Evolutionary conservation across 2,329 filamentous ascomycete genomes (phyloP).

Genomic region (Metarhizium sp.): DNA sequence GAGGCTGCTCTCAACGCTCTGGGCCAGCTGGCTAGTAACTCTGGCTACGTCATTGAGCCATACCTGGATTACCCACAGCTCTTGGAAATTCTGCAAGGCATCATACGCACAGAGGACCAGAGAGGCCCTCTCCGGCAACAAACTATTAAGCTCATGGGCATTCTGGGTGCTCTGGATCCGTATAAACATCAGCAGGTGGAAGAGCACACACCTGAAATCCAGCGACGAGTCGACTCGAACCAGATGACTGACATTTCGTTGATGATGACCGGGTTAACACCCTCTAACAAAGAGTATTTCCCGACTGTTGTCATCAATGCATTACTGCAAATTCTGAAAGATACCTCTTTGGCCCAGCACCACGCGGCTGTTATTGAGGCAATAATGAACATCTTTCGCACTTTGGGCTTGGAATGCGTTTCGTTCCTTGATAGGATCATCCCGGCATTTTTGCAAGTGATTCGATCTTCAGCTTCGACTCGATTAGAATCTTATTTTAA

Average conservation of each 20-base stretch:
- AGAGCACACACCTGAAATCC: slow-evolving; percentile 76
- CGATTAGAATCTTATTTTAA: slow-evolving; percentile 95
- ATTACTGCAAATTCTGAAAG: slow-evolving; percentile 82
- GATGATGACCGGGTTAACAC: slow-evolving; percentile 95
- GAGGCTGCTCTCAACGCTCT: slow-evolving; percentile 86
- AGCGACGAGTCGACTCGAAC: slow-evolving; percentile 52
- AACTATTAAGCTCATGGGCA: slow-evolving; percentile 94
- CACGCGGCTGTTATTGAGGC: slow-evolving; percentile 93
- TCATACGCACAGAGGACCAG: slow-evolving; percentile 83
- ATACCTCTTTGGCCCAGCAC: slow-evolving; percentile 80
- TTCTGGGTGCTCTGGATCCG: slow-evolving; percentile 86
- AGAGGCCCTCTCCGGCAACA: slow-evolving; percentile 79
- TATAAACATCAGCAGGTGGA: slow-evolving; percentile 92
- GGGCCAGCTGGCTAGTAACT: slow-evolving; percentile 88
- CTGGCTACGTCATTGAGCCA: slow-evolving; percentile 93
- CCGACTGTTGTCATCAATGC: slow-evolving; percentile 97
- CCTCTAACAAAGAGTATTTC: slow-evolving; percentile 96
- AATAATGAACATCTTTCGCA: slow-evolving; percentile 98
- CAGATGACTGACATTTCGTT: slow-evolving; percentile 86
- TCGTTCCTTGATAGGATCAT: slow-evolving; percentile 91
- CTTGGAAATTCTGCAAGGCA: slow-evolving; percentile 83
- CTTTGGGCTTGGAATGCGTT: slow-evolving; percentile 89
- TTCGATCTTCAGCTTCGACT: slow-evolving; percentile 66
- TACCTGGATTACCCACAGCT: slow-evolving; percentile 93
- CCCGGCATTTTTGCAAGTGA: slow-evolving; percentile 84